Evolutionary conservation across 345 rosid species (phyloP).

Genomic region (Boechera divaricarpa): DNA sequence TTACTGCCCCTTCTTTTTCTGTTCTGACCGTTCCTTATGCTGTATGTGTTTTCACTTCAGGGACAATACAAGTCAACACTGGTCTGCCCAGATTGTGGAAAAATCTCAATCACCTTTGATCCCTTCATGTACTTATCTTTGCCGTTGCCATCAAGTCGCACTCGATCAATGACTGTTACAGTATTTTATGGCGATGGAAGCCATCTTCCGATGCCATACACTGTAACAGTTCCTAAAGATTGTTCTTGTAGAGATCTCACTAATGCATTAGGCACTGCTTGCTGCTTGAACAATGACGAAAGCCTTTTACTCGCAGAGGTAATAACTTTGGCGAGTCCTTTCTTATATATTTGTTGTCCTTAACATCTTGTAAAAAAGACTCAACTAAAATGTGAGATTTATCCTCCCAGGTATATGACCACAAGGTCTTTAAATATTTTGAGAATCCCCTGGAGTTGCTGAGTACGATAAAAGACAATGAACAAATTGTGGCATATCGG

Average conservation of each 20-base stretch:
- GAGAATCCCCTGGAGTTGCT: slow-evolving; percentile 61
- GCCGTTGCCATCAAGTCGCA: slow-evolving; percentile 85
- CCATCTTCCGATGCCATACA: slow-evolving; percentile 75
- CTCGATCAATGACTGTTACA: slow-evolving; percentile 85
- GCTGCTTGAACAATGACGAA: slow-evolving; percentile 81
- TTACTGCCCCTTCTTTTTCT: slow-evolving; percentile 8
- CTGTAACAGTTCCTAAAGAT: slow-evolving; percentile 74
- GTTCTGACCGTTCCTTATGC: slow-evolving; percentile 10
- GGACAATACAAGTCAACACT: slow-evolving; percentile 97
- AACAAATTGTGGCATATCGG: slow-evolving; percentile 82
- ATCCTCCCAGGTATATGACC: slow-evolving; percentile 63
- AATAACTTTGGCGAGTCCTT: slow-evolving; percentile 10
- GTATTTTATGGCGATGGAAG: slow-evolving; percentile 78
- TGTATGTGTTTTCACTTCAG: slow-evolving; percentile 55
- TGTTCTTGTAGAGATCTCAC: slow-evolving; percentile 78
- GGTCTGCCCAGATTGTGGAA: slow-evolving; percentile 85
- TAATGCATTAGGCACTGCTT: slow-evolving; percentile 69
- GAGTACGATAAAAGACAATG: slow-evolving; percentile 69
- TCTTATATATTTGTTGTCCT: slow-evolving; percentile 31
- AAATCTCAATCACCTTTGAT: slow-evolving; percentile 89
- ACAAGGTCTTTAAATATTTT: slow-evolving; percentile 60
- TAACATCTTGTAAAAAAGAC: slow-evolving; percentile 19
- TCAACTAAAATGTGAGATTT: slow-evolving; percentile 11
- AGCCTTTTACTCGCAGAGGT: slow-evolving; percentile 89
- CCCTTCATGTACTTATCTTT: slow-evolving; percentile 94